Conservation (phyloP, 345 rosid genomes). For the Viola odorata region DNA sequence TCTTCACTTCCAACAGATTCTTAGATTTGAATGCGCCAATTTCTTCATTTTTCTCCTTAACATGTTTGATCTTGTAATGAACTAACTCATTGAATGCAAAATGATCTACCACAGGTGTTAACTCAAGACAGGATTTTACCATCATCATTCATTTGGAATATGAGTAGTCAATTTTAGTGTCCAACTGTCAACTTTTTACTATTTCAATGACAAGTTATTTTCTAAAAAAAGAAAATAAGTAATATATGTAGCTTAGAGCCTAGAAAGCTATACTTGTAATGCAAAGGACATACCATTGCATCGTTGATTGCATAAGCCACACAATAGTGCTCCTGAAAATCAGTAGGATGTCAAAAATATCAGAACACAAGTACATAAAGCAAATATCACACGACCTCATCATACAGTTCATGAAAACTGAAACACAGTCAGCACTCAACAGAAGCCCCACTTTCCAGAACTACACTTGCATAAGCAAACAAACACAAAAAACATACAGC, state of each 20-base stretch:
- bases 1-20: not conserved
- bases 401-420: constrained; percentile 8
- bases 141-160: no score
- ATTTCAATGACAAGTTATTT: no score
- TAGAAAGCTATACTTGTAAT: no score
- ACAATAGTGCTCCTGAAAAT: constrained; percentile 78
- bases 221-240: no score
- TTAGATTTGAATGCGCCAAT: no score
- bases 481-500: not conserved
- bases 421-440: not conserved
- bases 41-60: no score
- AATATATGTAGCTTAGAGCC: no score
- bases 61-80: not conserved
- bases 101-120: no score
- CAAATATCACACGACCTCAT: no score
- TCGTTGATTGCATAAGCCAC: constrained; percentile 84
- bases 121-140: no score
- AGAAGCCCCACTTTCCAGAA: not conserved
- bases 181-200: no score
- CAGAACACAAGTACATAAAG: constrained; percentile 1
- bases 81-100: not conserved
- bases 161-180: no score
- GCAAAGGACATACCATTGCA: constrained; percentile 51
- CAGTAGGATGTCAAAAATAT: constrained; percentile 18
- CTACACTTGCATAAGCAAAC: not conserved